Conservation (phyloP, 805 yeast species). For the Grigorovia jiainica region DNA sequence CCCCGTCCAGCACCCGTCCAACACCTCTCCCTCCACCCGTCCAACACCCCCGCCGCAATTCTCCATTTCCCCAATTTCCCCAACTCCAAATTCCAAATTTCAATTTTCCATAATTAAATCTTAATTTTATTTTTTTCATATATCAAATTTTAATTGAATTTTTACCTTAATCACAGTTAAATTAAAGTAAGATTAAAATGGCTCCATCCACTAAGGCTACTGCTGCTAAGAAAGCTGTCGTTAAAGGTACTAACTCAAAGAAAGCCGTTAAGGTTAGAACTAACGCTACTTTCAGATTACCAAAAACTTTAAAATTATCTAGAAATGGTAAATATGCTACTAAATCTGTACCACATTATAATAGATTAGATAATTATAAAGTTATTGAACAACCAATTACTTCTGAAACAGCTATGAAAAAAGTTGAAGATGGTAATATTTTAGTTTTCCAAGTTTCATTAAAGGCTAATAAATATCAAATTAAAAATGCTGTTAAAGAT, state of each 20-base stretch:
- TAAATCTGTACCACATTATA: slow-evolving; percentile 95
- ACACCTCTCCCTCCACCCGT: too few species aligned
- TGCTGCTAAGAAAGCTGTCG: slow-evolving; percentile 97
- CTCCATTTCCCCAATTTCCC: too few species aligned
- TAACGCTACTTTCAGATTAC: slow-evolving; percentile 89
- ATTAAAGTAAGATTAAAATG: slow-evolving; percentile 27
- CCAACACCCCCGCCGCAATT: too few species aligned
- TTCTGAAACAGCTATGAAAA: slow-evolving; percentile 98
- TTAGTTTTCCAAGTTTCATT: slow-evolving; percentile 96
- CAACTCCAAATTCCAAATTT: not conserved
- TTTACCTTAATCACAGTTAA: slow-evolving; percentile 1
- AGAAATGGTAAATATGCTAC: slow-evolving; percentile 92
- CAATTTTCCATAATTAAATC: not conserved
- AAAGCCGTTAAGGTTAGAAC: slow-evolving; percentile 92
- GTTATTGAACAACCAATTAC: slow-evolving; percentile 90
- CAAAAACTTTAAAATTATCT: slow-evolving; percentile 91
- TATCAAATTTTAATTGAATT: not conserved
- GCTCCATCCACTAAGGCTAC: slow-evolving; percentile 72
- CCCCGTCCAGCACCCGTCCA: too few species aligned
- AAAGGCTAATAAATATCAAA: slow-evolving; percentile 97
- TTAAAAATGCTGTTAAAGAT: slow-evolving; percentile 96
- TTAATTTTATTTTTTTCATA: too few species aligned
- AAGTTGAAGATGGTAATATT: slow-evolving; percentile 99
- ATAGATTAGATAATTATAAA: slow-evolving; percentile 94
- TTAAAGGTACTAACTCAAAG: slow-evolving; percentile 90